Base-by-base conservation (phyloP, 2,329 filamentous ascomycete genomes). In the Epichloe coenophiala region DNA sequence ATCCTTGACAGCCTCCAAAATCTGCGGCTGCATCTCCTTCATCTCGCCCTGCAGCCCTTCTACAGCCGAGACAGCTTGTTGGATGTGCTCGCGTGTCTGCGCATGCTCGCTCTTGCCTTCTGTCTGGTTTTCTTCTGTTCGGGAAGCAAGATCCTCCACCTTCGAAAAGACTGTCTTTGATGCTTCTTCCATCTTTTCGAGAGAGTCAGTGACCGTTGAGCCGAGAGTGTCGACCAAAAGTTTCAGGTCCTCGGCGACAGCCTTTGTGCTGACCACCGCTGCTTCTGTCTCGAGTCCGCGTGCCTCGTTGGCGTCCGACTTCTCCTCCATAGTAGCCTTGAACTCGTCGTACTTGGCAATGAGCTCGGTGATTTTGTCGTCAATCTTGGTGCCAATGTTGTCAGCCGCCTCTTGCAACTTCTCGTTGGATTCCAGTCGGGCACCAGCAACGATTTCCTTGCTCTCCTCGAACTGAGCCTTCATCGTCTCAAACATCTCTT, bases 321-420 rank as follows among this genome's bases (percentile, higher is more conserved):
- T 86, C 45, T 86, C 83, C 43, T 94, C 86, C 33, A 88, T 76
- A 7, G 80, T 72, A 19, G 77, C 70, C 61, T 94, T 86, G 55
- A 90, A 83, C 54, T 93, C 88, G 50, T 96, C 90, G 61, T 95
- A 94, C 64, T 94, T 96, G 57, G 77, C 73, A 64, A 95, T 80
- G 23, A 98, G 74, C 56, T 89, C 86, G 52, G 78, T 78, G 58
- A 96, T 75, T 59, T 78, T 80, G 59, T 81, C 78, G 37, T 81
- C 80, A 43, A 84, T 69, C 63, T 80, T 81, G 53, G 65, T 64
- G 42, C 72, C 68, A 8, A 84, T 67, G 5, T 63, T 68, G 8
- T 80, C 75, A 19, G 76, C 75, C 0, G 75, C 74, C 53, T 77
- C 68, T 56, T 80, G 75, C 33, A 84, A 81, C 63, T 88, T 89